phyloP scores from a whole-genome alignment of 129 eudicot species.

The Centaurea solstitialis region DNA sequence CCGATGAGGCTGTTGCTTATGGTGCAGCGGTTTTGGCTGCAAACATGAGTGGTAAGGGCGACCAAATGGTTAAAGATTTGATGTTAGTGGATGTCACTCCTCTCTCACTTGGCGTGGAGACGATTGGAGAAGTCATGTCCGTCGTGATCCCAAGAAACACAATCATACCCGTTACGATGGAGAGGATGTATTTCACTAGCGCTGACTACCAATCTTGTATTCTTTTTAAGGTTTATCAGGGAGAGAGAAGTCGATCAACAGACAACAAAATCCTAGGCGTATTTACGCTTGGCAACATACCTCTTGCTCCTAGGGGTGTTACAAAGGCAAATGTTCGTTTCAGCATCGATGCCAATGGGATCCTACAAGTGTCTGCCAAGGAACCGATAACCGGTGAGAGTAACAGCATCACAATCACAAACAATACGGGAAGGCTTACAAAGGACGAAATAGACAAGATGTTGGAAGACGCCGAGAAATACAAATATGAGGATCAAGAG shows the following conservation, averaged over 20 bases:
- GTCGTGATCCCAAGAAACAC: constrained; percentile 18
- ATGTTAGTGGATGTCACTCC: neutral
- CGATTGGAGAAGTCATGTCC: neutral
- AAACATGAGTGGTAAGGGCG: too few species aligned
- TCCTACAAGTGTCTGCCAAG: constrained; percentile 11
- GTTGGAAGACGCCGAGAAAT: neutral
- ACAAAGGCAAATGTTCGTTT: neutral
- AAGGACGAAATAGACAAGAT: constrained; percentile 1
- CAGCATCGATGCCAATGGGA: constrained; percentile 13
- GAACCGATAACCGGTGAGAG: neutral
- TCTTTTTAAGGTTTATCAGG: neutral
- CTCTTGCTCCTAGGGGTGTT: constrained; percentile 24
- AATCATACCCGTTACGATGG: neutral
- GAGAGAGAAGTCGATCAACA: constrained; percentile 10
- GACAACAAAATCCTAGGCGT: constrained; percentile 8
- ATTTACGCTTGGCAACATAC: neutral
- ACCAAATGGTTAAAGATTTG: neutral
- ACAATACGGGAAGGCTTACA: neutral
- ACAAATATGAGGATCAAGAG: constrained; percentile 3
- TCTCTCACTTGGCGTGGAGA: constrained; percentile 8
- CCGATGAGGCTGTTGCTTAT: constrained; percentile 16
- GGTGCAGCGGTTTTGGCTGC: neutral
- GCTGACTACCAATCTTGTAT: neutral
- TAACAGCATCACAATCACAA: constrained; percentile 6
- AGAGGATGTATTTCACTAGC: too few species aligned